Evolutionary conservation across 1,284 basidiomycete species (phyloP), one percentile per base, ranked within the genome.

Genomic region (Testicularia cyperi): DNA sequence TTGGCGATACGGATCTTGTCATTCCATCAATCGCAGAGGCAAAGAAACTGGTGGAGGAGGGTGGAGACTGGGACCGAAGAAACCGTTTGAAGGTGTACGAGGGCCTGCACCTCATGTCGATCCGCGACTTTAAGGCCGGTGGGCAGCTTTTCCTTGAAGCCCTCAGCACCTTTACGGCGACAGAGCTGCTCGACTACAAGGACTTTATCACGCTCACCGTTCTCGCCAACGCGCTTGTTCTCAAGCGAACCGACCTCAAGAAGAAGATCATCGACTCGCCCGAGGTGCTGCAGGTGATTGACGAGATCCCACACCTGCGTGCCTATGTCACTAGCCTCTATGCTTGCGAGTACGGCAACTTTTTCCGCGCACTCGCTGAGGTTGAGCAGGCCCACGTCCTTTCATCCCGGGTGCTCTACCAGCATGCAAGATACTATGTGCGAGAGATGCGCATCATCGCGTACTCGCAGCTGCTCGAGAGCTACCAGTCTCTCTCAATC

Each of bases 401-500:
- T 16, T 87, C 91, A 9, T 94, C 89, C 14, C 87, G 90, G 20
- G 79, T 92, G 33, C 83, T 97, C 32, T 83, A 86, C 6, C 87
- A 87, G 0, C 95, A 98, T 74, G 84, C 90, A 1, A 84, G 89
- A 4, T 96, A 82, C 81, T 97, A 95, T 77, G 84, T 94, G 16
- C 86, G 92, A 38, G 95, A 97, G 78, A 92, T 97, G 88, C 86
- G 94, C 31, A 92, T 98, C 70, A 86, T 90, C 33, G 92, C 92
- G 3, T 98, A 97, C 79, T 81, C 83, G 25, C 94, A 97, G 75
- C 82, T 97, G 3, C 81, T 98, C 14, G 92, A 97, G 77, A 87
- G 85, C 14, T 98, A 98, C 78, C 83, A 88, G 36, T 89, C 86
- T 55, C 82, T 98, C 27, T 96, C 92, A 1, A 80, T 98, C 28